Evolutionary conservation across 2,329 filamentous ascomycete species (phyloP).

Genomic region (Hypomyces rosellus): DNA sequence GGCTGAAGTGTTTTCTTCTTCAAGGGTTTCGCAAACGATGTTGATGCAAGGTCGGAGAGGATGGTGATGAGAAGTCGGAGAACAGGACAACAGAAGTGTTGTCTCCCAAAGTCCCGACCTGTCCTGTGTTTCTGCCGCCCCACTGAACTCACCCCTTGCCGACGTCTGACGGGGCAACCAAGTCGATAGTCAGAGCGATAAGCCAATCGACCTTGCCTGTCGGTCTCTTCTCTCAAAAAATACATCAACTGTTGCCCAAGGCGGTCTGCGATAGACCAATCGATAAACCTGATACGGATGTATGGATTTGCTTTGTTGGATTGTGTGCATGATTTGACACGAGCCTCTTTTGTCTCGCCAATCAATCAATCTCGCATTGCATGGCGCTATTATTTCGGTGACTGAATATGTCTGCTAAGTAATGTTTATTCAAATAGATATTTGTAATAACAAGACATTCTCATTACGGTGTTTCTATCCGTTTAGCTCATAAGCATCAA

Average conservation of each 20-base stretch:
- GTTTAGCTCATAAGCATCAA: no score
- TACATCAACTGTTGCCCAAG: background rate
- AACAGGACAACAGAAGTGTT: slow-evolving; percentile 10
- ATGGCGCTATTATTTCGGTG: no score
- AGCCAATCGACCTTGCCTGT: slow-evolving; percentile 5
- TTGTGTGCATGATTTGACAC: no score
- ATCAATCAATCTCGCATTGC: background rate
- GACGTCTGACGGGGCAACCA: slow-evolving; percentile 10
- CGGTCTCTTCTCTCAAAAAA: background rate
- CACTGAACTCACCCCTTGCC: slow-evolving; percentile 8
- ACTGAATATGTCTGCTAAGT: no score
- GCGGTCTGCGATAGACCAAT: slow-evolving; percentile 7
- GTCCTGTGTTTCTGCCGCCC: slow-evolving; percentile 9
- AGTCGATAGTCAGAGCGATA: slow-evolving; percentile 5
- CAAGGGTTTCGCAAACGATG: slow-evolving; percentile 2
- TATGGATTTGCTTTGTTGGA: background rate
- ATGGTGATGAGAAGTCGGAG: slow-evolving; percentile 11
- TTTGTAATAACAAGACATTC: no score
- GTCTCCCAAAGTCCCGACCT: background rate
- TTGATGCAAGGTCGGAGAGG: slow-evolving; percentile 7
- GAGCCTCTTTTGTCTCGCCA: background rate
- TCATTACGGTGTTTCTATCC: no score
- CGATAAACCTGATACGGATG: background rate
- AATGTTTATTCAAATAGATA: no score
- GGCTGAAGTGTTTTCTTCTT: no score